phyloP scores from a whole-genome alignment of 2,329 filamentous ascomycete species.

The Furcasterigmium sp. region DNA sequence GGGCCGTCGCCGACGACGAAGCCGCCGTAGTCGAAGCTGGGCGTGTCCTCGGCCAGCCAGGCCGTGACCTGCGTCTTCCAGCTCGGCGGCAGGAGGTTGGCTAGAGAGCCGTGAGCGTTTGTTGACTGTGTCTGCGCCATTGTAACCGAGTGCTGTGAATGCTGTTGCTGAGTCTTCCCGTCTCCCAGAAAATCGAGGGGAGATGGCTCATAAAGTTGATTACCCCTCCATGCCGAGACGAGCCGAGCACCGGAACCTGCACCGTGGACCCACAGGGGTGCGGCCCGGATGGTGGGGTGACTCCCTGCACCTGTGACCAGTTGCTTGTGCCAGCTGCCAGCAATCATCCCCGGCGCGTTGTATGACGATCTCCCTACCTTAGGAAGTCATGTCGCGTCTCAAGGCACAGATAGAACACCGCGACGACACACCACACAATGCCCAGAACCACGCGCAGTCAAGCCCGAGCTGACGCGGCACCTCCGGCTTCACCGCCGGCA shows the following conservation, averaged over 20 bases:
- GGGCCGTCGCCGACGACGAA: slow-evolving; percentile 80
- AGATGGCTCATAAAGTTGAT: background rate
- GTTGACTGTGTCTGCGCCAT: slow-evolving; percentile 11
- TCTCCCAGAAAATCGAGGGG: background rate
- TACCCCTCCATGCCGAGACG: slow-evolving; percentile 2
- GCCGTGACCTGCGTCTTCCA: slow-evolving; percentile 76
- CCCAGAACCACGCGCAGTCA: background rate
- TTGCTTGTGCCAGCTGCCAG: background rate
- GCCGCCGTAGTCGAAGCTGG: slow-evolving; percentile 93
- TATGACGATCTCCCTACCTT: too few relatives aligned
- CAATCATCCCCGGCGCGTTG: background rate
- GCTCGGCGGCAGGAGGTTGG: slow-evolving; percentile 74
- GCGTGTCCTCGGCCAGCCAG: slow-evolving; percentile 95
- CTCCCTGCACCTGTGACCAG: background rate
- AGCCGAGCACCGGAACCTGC: background rate
- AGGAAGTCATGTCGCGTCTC: background rate
- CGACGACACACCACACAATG: background rate
- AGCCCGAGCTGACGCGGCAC: too few relatives aligned
- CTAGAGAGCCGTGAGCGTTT: slow-evolving; percentile 35
- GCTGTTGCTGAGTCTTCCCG: background rate
- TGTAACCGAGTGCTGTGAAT: background rate
- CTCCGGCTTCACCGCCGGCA: too few relatives aligned
- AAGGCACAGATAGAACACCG: background rate
- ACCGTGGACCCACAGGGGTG: background rate
- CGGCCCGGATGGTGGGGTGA: background rate